phyloP scores from a whole-genome alignment of 352 stramenopile genomes.

The Globisporangium orthogonon region DNA sequence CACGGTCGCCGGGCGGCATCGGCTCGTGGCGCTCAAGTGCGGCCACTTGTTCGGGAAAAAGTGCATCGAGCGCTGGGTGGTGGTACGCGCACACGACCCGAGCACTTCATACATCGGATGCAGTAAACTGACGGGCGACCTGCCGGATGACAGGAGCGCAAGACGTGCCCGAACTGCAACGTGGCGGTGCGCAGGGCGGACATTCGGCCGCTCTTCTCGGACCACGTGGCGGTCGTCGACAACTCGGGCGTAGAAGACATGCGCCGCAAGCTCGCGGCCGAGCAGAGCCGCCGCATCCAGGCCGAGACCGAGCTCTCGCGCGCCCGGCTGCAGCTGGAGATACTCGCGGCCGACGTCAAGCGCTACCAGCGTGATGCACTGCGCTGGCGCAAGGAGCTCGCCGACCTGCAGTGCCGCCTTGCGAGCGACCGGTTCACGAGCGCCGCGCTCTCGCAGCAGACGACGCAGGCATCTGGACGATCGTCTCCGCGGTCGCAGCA shows the following conservation, averaged over 20 bases:
- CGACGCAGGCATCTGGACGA: not conserved
- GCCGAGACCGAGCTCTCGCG: slow-evolving; percentile 40
- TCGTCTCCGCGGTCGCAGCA: not conserved
- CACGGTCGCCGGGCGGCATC: slow-evolving; percentile 44
- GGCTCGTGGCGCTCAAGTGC: slow-evolving; percentile 63
- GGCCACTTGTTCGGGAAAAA: slow-evolving; percentile 73
- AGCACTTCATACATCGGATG: not conserved
- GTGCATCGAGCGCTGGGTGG: slow-evolving; percentile 72
- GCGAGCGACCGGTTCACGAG: slow-evolving; percentile 16
- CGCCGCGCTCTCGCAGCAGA: not conserved
- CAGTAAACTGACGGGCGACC: not conserved
- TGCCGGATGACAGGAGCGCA: not conserved
- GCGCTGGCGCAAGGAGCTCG: slow-evolving; percentile 25
- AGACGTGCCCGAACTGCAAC: slow-evolving; percentile 62
- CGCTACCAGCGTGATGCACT: slow-evolving; percentile 18
- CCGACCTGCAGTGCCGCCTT: slow-evolving; percentile 18
- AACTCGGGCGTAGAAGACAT: slow-evolving; percentile 58
- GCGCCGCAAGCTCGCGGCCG: slow-evolving; percentile 45
- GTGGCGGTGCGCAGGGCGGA: slow-evolving; percentile 33
- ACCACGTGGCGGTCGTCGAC: slow-evolving; percentile 75
- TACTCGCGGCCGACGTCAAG: slow-evolving; percentile 16
- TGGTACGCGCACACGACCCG: slow-evolving; percentile 2
- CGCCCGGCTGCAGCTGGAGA: slow-evolving; percentile 32
- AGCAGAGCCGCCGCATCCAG: slow-evolving; percentile 32
- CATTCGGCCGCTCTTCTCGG: slow-evolving; percentile 53